phyloP scores from a whole-genome alignment of 805 yeast species.

The Candida sanyiensis region DNA sequence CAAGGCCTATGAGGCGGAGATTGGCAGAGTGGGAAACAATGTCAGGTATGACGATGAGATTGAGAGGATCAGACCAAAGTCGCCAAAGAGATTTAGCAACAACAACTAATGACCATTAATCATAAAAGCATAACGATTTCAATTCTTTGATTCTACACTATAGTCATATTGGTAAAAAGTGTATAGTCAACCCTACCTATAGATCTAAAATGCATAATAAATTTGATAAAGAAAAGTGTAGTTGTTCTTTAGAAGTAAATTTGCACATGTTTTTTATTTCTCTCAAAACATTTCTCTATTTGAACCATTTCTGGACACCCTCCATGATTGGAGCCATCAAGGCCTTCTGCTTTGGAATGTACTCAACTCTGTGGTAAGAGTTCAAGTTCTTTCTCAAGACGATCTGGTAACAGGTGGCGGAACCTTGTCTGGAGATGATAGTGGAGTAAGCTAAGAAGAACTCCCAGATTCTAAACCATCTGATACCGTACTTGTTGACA shows the following conservation, averaged over 20 bases:
- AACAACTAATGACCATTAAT: slow-evolving; percentile 2
- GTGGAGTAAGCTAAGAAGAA: slow-evolving; percentile 78
- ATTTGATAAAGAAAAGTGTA: too few relatives aligned
- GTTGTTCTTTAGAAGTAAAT: too few relatives aligned
- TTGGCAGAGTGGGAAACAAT: slow-evolving; percentile 41
- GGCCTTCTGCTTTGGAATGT: slow-evolving; percentile 74
- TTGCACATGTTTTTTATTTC: too few relatives aligned
- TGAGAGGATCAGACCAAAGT: slow-evolving; percentile 77
- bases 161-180: too few relatives aligned
- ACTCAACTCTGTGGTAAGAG: slow-evolving; percentile 76
- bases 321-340: slow-evolving; percentile 51
- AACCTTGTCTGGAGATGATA: slow-evolving; percentile 86
- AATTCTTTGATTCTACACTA: background rate
- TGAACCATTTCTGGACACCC: slow-evolving; percentile 51
- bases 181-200: too few relatives aligned
- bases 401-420: slow-evolving; percentile 88
- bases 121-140: background rate
- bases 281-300: slow-evolving; percentile 21
- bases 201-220: background rate
- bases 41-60: slow-evolving; percentile 70
- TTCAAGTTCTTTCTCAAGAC: slow-evolving; percentile 86
- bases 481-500: slow-evolving; percentile 73
- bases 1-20: slow-evolving; percentile 37
- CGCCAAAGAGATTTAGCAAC: slow-evolving; percentile 40
- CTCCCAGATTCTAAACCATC: slow-evolving; percentile 94